A percentile compares a stretch with the other conserved stretches of the same genome.
Evolutionary conservation across 768 basidiomycete species (phyloP).

Genomic region (Termitomyces sp.): DNA sequence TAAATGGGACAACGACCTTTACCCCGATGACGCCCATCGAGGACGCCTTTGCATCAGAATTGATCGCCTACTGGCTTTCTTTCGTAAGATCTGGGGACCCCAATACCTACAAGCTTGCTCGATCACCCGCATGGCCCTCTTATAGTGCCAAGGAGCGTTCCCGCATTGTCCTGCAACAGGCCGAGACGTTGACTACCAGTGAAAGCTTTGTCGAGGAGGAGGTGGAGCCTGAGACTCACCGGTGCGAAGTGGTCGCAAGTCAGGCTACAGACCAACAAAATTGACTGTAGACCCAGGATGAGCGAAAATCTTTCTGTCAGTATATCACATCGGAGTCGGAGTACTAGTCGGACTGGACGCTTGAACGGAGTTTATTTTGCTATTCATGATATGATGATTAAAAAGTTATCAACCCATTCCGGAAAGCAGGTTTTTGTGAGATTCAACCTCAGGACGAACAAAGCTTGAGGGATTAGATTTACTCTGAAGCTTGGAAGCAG

Average conservation of each 20-base stretch:
- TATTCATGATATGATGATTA: too few relatives aligned
- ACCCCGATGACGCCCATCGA: constrained; percentile 36
- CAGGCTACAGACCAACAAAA: constrained; percentile 11
- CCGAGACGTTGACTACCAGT: constrained; percentile 26
- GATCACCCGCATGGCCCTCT: constrained; percentile 47
- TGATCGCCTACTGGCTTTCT: constrained; percentile 65
- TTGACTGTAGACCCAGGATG: not conserved
- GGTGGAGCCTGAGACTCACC: constrained; percentile 28
- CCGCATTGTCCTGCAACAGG: constrained; percentile 47
- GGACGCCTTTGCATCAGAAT: constrained; percentile 50
- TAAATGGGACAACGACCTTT: constrained; percentile 13
- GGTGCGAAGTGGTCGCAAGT: constrained; percentile 26
- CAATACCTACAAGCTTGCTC: constrained; percentile 48
- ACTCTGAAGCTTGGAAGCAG: too few relatives aligned
- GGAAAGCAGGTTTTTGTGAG: too few relatives aligned
- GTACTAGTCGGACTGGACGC: not conserved
- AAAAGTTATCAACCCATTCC: too few relatives aligned
- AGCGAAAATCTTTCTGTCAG: not conserved
- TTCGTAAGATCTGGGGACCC: constrained; percentile 57
- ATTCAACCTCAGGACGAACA: too few relatives aligned
- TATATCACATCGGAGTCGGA: too few relatives aligned
- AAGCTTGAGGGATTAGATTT: too few relatives aligned
- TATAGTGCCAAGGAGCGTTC: constrained; percentile 27
- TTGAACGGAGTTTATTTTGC: not conserved
- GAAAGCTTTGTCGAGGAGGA: constrained; percentile 41